Evolutionary conservation across 306 rosid genomes (phyloP).

Genomic region (Dalbergia cochinchinensis): DNA sequence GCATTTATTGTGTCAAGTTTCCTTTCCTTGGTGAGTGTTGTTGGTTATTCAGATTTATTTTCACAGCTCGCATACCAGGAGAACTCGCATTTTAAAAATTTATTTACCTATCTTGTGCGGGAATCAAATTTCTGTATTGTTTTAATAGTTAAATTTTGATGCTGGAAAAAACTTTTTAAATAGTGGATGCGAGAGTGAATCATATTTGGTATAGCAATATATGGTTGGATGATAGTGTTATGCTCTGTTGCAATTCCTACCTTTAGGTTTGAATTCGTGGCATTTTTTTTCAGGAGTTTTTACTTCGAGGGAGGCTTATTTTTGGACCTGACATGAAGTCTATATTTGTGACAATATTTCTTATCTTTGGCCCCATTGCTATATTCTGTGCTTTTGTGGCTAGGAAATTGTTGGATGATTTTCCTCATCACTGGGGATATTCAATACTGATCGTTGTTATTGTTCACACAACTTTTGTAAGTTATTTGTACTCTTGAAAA

Average conservation of each 20-base stretch:
- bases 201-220: too few relatives aligned
- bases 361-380: conserved; percentile 73
- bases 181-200: too few relatives aligned
- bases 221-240: too few relatives aligned
- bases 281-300: conserved; percentile 71
- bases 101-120: background rate
- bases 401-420: conserved; percentile 68
- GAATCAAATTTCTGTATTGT: background rate
- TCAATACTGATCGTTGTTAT: conserved; percentile 66
- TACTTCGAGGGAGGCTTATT: conserved; percentile 82
- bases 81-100: background rate
- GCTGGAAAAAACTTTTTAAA: too few relatives aligned
- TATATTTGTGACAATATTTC: conserved; percentile 67
- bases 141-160: background rate
- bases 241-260: background rate
- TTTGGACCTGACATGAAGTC: conserved; percentile 96
- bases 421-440: conserved; percentile 65
- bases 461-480: conserved; percentile 69
- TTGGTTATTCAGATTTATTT: background rate
- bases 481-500: conserved; percentile 38
- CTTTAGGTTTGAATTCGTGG: conserved; percentile 15
- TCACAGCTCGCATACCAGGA: background rate
- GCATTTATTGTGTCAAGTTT: conserved; percentile 41
- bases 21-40: background rate
- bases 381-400: conserved; percentile 82